phyloP scores from a whole-genome alignment of 2,329 filamentous ascomycete species.

The Hypoxylon sp. region DNA sequence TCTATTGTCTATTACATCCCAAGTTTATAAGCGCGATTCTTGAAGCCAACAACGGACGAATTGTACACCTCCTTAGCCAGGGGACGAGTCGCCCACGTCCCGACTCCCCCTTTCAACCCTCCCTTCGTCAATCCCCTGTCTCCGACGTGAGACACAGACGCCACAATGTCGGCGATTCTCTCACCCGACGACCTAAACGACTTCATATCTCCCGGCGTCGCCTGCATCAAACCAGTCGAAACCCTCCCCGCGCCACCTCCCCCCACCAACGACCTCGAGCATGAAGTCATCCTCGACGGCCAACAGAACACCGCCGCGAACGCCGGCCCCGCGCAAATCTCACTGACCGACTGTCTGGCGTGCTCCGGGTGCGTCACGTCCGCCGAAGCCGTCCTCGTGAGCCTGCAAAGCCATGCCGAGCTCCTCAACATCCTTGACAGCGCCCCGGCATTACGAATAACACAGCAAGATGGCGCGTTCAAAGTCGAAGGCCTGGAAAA shows the following conservation, averaged over 20 bases:
- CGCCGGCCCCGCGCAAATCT: constrained; percentile 86
- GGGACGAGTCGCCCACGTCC: constrained; percentile 30
- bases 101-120: constrained; percentile 12
- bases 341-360: constrained; percentile 95
- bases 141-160: constrained; percentile 1
- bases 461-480: constrained; percentile 44
- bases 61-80: constrained; percentile 2
- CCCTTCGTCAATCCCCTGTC: background rate
- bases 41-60: constrained; percentile 6
- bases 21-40: constrained; percentile 5
- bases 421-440: constrained; percentile 86
- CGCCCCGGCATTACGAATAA: constrained; percentile 65
- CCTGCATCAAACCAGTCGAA: constrained; percentile 98
- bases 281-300: constrained; percentile 96
- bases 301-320: constrained; percentile 64
- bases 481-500: constrained; percentile 69
- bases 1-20: background rate
- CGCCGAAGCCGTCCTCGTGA: constrained; percentile 96
- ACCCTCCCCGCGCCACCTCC: constrained; percentile 79
- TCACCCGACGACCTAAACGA: constrained; percentile 98
- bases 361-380: constrained; percentile 98
- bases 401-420: constrained; percentile 92
- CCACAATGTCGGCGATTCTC: constrained; percentile 93
- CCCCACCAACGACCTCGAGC: constrained; percentile 62
- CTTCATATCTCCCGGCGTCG: constrained; percentile 97